Evolutionary conservation across 768 basidiomycete species (phyloP).

Genomic region (Auriculariales sp.): DNA sequence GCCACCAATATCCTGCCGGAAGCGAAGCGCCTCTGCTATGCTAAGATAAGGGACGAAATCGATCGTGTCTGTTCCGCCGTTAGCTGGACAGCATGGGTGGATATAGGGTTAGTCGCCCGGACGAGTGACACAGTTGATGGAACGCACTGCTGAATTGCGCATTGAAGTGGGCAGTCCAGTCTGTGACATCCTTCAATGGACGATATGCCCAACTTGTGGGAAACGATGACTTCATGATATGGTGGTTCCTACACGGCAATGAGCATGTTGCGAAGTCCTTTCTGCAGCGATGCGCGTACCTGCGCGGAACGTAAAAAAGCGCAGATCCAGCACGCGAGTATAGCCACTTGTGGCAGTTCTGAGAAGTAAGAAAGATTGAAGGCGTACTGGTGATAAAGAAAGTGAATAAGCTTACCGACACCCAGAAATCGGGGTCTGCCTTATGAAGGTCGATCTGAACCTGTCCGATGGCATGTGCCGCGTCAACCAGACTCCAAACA

Average conservation of each 20-base stretch:
- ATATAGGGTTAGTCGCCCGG: constrained; percentile 17
- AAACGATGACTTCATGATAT: constrained; percentile 41
- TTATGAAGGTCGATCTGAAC: constrained; percentile 39
- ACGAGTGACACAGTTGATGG: background rate
- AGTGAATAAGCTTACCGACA: constrained; percentile 34
- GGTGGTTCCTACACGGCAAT: constrained; percentile 39
- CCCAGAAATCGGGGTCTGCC: constrained; percentile 59
- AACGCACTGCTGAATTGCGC: constrained; percentile 34
- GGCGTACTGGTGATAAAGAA: background rate
- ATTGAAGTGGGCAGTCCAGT: constrained; percentile 23
- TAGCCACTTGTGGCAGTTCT: constrained; percentile 85
- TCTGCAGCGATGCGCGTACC: constrained; percentile 6
- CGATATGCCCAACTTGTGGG: constrained; percentile 41
- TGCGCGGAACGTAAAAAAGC: constrained; percentile 62
- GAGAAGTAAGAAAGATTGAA: background rate
- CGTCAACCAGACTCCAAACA: constrained; percentile 60
- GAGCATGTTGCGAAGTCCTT: background rate
- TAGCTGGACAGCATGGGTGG: background rate
- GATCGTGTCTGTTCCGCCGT: constrained; percentile 41
- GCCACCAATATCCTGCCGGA: constrained; percentile 61
- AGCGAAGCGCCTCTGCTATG: constrained; percentile 43
- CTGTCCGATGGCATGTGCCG: constrained; percentile 67
- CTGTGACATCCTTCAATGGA: constrained; percentile 27
- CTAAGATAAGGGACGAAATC: constrained; percentile 41
- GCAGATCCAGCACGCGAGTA: constrained; percentile 53